Evolutionary conservation across 2,329 filamentous ascomycete genomes (phyloP).

Genomic region (Gyromitra esculenta): DNA sequence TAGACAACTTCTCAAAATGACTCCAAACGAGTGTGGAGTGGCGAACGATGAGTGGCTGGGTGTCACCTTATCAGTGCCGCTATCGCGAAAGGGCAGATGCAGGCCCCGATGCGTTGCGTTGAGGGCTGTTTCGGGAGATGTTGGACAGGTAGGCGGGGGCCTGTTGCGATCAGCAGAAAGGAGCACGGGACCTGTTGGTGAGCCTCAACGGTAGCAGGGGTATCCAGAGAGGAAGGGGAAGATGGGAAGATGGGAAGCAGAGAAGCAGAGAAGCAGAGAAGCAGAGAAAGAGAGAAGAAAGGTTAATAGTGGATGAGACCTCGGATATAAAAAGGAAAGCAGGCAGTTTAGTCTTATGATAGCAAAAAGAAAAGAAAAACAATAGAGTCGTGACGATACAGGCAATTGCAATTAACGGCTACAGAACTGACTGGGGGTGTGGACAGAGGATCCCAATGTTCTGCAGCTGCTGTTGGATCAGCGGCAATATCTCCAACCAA

Average conservation of each 20-base stretch:
- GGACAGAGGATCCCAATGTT: slow-evolving; percentile 1
- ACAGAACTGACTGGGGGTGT: slow-evolving; percentile 12
- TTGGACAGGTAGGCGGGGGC: slow-evolving; percentile 5
- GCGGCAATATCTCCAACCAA: neutral
- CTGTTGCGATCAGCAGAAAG: slow-evolving; percentile 38
- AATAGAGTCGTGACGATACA: slow-evolving; percentile 7
- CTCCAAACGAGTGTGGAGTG: slow-evolving; percentile 43
- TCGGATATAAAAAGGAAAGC: neutral
- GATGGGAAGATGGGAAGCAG: neutral
- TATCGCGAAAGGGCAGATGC: slow-evolving; percentile 34
- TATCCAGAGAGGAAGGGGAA: neutral
- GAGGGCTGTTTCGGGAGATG: slow-evolving; percentile 22
- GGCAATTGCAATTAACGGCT: neutral
- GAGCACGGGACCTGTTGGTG: slow-evolving; percentile 34
- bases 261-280: neutral
- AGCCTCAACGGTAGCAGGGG: slow-evolving; percentile 35
- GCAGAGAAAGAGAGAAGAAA: neutral
- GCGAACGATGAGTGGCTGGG: slow-evolving; percentile 47
- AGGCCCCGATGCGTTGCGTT: slow-evolving; percentile 35
- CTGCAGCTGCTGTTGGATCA: slow-evolving; percentile 30
- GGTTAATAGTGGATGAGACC: neutral
- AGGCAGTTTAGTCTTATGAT: slow-evolving; percentile 23
- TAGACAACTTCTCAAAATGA: slow-evolving; percentile 21
- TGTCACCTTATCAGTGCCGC: slow-evolving; percentile 46
- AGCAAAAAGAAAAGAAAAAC: neutral